Conservation (phyloP, 495 filamentous ascomycete species). For the Trichoderma virens region DNA sequence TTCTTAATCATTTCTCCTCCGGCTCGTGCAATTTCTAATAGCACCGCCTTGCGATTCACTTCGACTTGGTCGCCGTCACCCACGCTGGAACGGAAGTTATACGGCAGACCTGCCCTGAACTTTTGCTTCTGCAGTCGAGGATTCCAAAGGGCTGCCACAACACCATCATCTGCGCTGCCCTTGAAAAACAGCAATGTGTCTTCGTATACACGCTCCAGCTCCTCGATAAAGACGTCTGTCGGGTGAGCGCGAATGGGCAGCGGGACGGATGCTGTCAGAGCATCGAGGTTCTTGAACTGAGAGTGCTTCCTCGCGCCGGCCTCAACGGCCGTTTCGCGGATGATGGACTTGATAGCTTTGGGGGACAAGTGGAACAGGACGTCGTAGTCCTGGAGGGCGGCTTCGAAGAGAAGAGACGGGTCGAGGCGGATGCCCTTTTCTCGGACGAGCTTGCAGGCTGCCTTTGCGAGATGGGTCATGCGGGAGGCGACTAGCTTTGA, state of each 20-base stretch:
- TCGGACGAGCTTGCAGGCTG: constrained; percentile 54
- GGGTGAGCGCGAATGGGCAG: constrained; percentile 42
- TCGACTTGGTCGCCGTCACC: constrained; percentile 36
- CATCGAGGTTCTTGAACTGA: constrained; percentile 68
- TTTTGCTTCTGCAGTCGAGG: constrained; percentile 46
- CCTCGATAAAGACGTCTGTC: constrained; percentile 43
- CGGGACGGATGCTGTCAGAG: constrained; percentile 24
- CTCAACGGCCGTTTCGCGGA: constrained; percentile 16
- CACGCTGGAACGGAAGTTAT: constrained; percentile 39
- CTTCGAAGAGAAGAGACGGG: constrained; percentile 55
- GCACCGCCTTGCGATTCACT: constrained; percentile 64
- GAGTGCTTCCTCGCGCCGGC: constrained; percentile 22
- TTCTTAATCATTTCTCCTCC: constrained; percentile 53
- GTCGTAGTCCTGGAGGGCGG: constrained; percentile 68
- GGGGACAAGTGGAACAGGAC: constrained; percentile 66
- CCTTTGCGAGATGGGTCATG: constrained; percentile 71
- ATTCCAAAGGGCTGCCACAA: constrained; percentile 79
- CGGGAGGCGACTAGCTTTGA: constrained; percentile 76
- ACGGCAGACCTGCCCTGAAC: constrained; percentile 62
- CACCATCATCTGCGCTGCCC: constrained; percentile 43
- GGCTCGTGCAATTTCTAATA: constrained; percentile 71
- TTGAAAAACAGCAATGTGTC: constrained; percentile 69
- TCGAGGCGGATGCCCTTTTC: constrained; percentile 51
- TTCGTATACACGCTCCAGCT: constrained; percentile 53
- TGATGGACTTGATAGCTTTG: constrained; percentile 34